A percentile compares a stretch with the other conserved stretches of the same genome.
These are phyloP conservation scores for Celoporthe dispersa DNA, from an alignment of 2,329 filamentous ascomycete genomes.

Conservation along the genomic window DNA sequence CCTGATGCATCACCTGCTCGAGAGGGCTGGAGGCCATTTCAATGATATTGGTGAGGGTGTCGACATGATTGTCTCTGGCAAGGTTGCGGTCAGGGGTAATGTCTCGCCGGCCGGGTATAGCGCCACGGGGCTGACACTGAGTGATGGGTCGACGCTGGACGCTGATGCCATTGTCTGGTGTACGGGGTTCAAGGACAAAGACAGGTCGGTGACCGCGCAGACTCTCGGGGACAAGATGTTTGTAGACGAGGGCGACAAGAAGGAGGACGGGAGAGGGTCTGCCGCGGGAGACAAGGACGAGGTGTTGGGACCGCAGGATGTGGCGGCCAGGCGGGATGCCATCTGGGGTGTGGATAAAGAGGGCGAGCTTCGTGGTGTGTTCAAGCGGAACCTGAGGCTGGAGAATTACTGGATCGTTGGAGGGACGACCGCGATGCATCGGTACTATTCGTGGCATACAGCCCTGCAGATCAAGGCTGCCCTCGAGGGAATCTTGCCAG, in stretches of 20 bases:
- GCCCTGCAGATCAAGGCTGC: constrained; percentile 43
- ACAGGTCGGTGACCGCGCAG: constrained; percentile 37
- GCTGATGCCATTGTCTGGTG: constrained; percentile 47
- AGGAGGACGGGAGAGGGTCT: background rate
- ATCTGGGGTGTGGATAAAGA: constrained; percentile 48
- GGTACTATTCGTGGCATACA: constrained; percentile 40
- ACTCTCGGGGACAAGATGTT: constrained; percentile 32
- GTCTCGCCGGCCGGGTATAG: constrained; percentile 41
- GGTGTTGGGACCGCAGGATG: constrained; percentile 35
- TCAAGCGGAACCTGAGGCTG: constrained; percentile 40
- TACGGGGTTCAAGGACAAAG: constrained; percentile 43
- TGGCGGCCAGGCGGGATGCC: constrained; percentile 41
- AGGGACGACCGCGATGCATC: constrained; percentile 40
- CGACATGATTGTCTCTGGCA: constrained; percentile 39
- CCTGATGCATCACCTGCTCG: constrained; percentile 41
- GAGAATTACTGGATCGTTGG: constrained; percentile 44
- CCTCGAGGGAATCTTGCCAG: constrained; percentile 41
- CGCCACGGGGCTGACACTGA: constrained; percentile 38
- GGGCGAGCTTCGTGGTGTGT: constrained; percentile 47
- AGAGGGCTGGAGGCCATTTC: constrained; percentile 46
- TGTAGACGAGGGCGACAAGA: constrained; percentile 36
- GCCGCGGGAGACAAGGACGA: constrained; percentile 6
- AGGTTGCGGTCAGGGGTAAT: constrained; percentile 37
- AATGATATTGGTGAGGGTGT: constrained; percentile 43
- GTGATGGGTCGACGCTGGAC: constrained; percentile 40